Evolutionary conservation across 768 basidiomycete species (phyloP).

Genomic region (Boletus edulis): DNA sequence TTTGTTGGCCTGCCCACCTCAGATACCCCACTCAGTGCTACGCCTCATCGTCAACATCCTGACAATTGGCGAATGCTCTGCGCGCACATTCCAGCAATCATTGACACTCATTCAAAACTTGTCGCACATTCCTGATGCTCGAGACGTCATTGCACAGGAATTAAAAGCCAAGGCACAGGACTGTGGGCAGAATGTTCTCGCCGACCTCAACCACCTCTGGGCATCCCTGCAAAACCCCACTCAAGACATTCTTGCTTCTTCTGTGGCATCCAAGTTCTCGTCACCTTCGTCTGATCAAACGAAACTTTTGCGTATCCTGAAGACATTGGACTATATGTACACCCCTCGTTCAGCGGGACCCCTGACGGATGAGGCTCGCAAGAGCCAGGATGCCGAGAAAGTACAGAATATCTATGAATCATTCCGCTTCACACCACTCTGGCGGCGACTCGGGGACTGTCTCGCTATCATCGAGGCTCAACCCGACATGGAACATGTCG

Average conservation of each 20-base stretch:
- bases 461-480: conserved; percentile 79
- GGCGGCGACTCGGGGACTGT: conserved; percentile 89
- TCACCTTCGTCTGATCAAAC: conserved; percentile 93
- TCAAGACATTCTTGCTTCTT: conserved; percentile 56
- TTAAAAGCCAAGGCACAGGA: conserved; percentile 83
- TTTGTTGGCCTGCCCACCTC: conserved; percentile 73
- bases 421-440: conserved; percentile 86
- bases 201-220: conserved; percentile 77
- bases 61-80: conserved; percentile 96
- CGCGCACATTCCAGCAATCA: conserved; percentile 93
- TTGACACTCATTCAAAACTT: conserved; percentile 90
- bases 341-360: conserved; percentile 52
- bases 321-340: conserved; percentile 98
- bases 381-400: conserved; percentile 66
- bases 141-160: conserved; percentile 88
- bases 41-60: conserved; percentile 94
- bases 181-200: conserved; percentile 71
- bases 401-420: conserved; percentile 88
- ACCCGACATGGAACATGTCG: conserved; percentile 80
- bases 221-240: conserved; percentile 55
- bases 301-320: conserved; percentile 92
- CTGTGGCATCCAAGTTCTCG: conserved; percentile 87
- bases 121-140: conserved; percentile 82
- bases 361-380: conserved; percentile 35
- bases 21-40: conserved; percentile 81